Conservation (phyloP, 305 asterid species). For the Nicotiana rustica region DNA sequence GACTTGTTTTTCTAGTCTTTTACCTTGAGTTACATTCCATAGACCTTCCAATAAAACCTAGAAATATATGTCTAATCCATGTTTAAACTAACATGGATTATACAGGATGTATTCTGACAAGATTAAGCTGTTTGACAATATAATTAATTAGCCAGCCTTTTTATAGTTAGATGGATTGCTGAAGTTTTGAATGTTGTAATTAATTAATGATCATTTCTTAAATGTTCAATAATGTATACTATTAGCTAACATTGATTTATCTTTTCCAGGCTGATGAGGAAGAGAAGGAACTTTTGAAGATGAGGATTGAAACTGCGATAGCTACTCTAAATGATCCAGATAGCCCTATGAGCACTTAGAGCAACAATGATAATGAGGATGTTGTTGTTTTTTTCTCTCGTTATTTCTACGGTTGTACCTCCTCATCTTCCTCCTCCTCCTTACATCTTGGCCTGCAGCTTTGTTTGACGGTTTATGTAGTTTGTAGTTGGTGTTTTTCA, state of each 20-base stretch:
- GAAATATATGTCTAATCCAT: neutral
- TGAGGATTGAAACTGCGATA: slow-evolving; percentile 70
- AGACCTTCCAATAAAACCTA: neutral
- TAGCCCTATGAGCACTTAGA: slow-evolving; percentile 61
- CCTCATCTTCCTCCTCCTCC: neutral
- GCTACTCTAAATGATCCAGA: slow-evolving; percentile 57
- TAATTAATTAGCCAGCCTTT: neutral
- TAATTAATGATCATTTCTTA: neutral
- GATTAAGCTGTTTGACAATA: neutral
- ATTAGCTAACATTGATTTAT: neutral
- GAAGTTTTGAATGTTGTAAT: neutral
- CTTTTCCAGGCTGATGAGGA: slow-evolving; percentile 64
- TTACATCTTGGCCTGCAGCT: neutral
- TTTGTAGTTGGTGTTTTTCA: slow-evolving; percentile 28
- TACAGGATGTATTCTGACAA: neutral
- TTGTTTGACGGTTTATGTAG: neutral
- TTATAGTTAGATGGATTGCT: neutral
- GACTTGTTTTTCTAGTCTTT: neutral
- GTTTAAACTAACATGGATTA: neutral
- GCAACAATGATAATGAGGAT: neutral
- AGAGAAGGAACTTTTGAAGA: slow-evolving; percentile 57
- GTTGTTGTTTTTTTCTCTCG: neutral
- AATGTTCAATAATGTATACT: neutral
- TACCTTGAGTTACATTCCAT: neutral
- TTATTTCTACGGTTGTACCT: neutral